These are phyloP conservation scores for Trichophyton benhamiae DNA, from an alignment of 2,329 filamentous ascomycete genomes.

Conservation along the genomic window DNA sequence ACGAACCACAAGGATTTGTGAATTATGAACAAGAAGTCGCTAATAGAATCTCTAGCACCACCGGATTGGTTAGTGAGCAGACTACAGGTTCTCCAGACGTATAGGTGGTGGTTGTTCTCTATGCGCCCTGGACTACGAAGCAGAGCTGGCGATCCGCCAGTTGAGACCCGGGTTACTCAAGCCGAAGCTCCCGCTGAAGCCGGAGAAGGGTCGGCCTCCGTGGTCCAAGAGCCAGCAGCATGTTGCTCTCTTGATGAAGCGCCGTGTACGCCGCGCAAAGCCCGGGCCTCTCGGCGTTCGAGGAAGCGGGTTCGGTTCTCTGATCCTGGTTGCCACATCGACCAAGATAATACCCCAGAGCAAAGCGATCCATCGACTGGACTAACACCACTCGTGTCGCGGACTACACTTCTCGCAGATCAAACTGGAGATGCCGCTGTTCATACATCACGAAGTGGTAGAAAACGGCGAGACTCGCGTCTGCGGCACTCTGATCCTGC, in stretches of 20 bases:
- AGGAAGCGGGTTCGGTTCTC: constrained; percentile 2
- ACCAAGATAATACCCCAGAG: neutral
- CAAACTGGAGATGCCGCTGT: neutral
- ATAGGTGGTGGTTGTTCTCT: neutral
- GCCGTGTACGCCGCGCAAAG: neutral
- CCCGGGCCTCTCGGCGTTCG: neutral
- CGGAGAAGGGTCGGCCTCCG: neutral
- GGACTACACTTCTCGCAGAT: constrained; percentile 3
- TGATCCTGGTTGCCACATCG: neutral
- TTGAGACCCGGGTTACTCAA: neutral
- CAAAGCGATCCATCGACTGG: constrained; percentile 6
- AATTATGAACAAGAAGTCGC: neutral
- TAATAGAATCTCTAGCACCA: neutral
- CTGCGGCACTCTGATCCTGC: constrained; percentile 8
- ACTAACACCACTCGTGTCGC: constrained; percentile 11
- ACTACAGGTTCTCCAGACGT: neutral
- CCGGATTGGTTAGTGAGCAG: neutral
- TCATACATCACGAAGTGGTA: neutral
- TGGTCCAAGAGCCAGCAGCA: neutral
- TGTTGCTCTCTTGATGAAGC: neutral
- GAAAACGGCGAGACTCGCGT: constrained; percentile 1
- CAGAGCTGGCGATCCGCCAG: neutral
- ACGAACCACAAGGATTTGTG: neutral
- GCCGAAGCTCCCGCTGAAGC: neutral
- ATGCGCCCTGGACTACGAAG: neutral